Percentiles rank a stretch among this genome's conserved stretches.
Evolutionary conservation across 2,329 filamentous ascomycete genomes (phyloP).

Genomic region (Lachnellula arida): DNA sequence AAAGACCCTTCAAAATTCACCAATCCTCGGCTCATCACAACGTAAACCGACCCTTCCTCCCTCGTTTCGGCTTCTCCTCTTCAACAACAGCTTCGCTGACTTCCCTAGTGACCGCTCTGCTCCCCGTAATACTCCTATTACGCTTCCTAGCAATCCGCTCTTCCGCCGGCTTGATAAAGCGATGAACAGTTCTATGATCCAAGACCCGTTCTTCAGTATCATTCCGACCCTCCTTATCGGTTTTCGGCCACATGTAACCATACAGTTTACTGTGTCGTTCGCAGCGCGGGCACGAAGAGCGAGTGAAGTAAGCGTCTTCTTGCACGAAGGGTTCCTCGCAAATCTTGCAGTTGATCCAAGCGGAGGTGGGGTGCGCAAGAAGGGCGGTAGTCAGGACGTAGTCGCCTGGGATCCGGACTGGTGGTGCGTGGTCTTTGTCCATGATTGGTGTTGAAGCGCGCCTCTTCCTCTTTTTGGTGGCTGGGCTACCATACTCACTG

Average conservation of each 20-base stretch:
- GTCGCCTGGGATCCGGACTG: slow-evolving; percentile 60
- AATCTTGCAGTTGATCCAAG: slow-evolving; percentile 84
- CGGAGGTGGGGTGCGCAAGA: slow-evolving; percentile 68
- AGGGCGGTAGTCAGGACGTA: slow-evolving; percentile 78
- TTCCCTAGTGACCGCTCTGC: slow-evolving; percentile 20
- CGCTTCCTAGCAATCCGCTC: slow-evolving; percentile 40
- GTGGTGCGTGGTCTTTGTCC: slow-evolving; percentile 24
- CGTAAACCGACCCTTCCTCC: slow-evolving; percentile 7
- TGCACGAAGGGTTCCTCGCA: slow-evolving; percentile 84
- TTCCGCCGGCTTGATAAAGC: slow-evolving; percentile 70
- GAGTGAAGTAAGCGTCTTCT: slow-evolving; percentile 79
- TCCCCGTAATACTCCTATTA: slow-evolving; percentile 18
- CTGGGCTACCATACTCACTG: too few relatives aligned
- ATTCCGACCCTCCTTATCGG: slow-evolving; percentile 67
- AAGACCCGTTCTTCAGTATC: slow-evolving; percentile 66
- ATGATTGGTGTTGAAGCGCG: slow-evolving; percentile 11
- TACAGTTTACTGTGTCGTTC: slow-evolving; percentile 95
- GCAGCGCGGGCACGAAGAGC: slow-evolving; percentile 82
- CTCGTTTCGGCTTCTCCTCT: not conserved
- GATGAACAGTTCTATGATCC: slow-evolving; percentile 83
- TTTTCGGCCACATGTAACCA: slow-evolving; percentile 94
- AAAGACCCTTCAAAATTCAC: too few relatives aligned
- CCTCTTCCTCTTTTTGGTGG: slow-evolving; percentile 17
- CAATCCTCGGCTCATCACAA: slow-evolving; percentile 2
- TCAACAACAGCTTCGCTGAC: slow-evolving; percentile 15